Evolutionary conservation across 176 grass and related monocot species (phyloP).

Genomic region (Oryza meridionalis): DNA sequence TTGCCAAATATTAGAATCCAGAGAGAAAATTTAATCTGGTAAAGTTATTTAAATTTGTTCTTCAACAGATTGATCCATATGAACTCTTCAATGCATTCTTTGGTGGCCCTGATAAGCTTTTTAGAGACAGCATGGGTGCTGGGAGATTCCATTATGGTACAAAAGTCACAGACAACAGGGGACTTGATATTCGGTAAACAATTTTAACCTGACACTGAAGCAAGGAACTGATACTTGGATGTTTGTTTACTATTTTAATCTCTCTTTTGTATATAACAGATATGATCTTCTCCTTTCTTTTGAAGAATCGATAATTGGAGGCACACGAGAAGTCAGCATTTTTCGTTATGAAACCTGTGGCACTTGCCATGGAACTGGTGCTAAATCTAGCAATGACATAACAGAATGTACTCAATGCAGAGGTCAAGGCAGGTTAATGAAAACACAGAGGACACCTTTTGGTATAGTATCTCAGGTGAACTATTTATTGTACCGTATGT

Average conservation of each 20-base stretch:
- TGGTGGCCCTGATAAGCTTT: constrained; percentile 60
- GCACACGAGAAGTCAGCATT: constrained; percentile 55
- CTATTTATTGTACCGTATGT: neutral
- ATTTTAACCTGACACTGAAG: constrained; percentile 8
- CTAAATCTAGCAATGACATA: constrained; percentile 68
- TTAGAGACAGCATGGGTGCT: constrained; percentile 54
- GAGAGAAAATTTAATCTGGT: neutral
- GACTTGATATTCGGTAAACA: constrained; percentile 78
- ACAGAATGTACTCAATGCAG: constrained; percentile 65
- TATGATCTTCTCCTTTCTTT: constrained; percentile 81
- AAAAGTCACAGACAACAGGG: constrained; percentile 47
- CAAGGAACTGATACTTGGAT: neutral
- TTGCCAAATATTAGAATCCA: neutral
- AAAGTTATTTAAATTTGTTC: neutral
- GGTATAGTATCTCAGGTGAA: constrained; percentile 91
- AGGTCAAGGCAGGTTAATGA: constrained; percentile 76
- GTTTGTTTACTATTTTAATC: constrained; percentile 14
- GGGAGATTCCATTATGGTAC: constrained; percentile 56
- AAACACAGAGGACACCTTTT: constrained; percentile 77
- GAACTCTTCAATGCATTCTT: constrained; percentile 90
- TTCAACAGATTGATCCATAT: constrained; percentile 76
- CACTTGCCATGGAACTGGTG: constrained; percentile 71
- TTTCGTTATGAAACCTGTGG: constrained; percentile 60
- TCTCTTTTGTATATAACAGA: constrained; percentile 48
- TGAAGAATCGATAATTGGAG: constrained; percentile 88